These are phyloP conservation scores for Gaertneriomyces semiglobifer DNA, from an alignment of 192 early-diverging fungal species.

Conservation along the genomic window DNA sequence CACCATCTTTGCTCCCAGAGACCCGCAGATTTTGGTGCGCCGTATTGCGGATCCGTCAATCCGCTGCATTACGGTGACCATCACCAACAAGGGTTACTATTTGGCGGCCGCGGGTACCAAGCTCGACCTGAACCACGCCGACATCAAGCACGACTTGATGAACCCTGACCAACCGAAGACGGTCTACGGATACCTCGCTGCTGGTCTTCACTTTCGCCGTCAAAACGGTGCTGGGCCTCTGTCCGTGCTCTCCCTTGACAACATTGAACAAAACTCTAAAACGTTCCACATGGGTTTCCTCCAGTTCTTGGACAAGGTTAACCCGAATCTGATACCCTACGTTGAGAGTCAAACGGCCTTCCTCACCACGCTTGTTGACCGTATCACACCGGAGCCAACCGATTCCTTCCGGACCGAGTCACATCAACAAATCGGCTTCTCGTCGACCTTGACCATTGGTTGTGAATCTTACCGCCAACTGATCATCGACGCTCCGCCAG, in stretches of 20 bases:
- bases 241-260: conserved; percentile 18
- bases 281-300: not conserved
- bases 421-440: not conserved
- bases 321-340: conserved; percentile 1
- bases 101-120: conserved; percentile 1
- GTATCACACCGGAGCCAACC: conserved; percentile 17
- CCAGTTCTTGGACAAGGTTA: conserved; percentile 3
- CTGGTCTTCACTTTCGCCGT: conserved; percentile 3
- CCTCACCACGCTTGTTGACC: conserved; percentile 12
- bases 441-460: conserved; percentile 9
- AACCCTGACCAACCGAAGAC: not conserved
- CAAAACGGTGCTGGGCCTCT: conserved; percentile 1
- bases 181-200: conserved; percentile 17
- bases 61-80: conserved; percentile 10
- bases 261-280: conserved; percentile 13
- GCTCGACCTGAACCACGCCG: conserved; percentile 8
- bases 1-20: conserved; percentile 14
- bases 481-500: not conserved
- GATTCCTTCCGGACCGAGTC: conserved; percentile 5
- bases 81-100: conserved; percentile 24
- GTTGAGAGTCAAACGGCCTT: conserved; percentile 7
- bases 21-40: conserved; percentile 3
- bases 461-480: conserved; percentile 20
- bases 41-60: not conserved
- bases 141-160: conserved; percentile 10